Base-by-base conservation (phyloP, 805 yeast species). In the Metschnikowia orientalis region DNA sequence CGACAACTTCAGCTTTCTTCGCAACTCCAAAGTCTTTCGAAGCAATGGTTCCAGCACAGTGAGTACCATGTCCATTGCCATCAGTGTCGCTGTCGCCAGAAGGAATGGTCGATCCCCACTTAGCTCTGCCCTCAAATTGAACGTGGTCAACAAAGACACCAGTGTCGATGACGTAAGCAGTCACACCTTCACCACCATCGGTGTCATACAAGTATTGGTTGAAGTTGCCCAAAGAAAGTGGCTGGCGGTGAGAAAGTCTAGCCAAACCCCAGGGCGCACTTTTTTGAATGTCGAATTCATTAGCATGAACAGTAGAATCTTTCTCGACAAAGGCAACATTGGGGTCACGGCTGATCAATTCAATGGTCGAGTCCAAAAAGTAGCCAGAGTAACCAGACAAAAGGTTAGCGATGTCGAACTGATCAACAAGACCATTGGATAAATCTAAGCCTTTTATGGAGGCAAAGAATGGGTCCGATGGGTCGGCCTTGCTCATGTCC, bases 231-330 rank as follows among this genome's bases (percentile, higher is more conserved):
- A 82, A 69, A 43, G 77, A 75, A 52, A 81, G 69, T 11, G 79
- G 70, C 37, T 78, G 75, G 61, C 89, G 75, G 64, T 87, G 95
- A 16, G 95, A 83, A 40, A 88, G 77, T 69, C 96, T 77, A 16
- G 95, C 84, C 43, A 88, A 73, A 50, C 96, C 96, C 96, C 96
- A 88, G 28, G 95, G 95, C 18, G 95, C 89, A 42, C 88, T 88
- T 44, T 74, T 73, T 65, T 87, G 92, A 40, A 75, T 71, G 41
- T 77, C 74, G 32, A 78, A 71, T 47, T 77, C 80, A 32, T 63
- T 66, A 18, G 87, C 76, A 41, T 68, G 63, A 34, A 86, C 95
- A 41, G 69, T 59, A 7, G 46, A 40, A 54, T 86, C 95, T 50
- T 67, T 61, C 66, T 86, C 95, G 40, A 86, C 80, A 54, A 73